Conservation (phyloP, 1,284 basidiomycete species). For the Neotropicomus parvogracilis region DNA sequence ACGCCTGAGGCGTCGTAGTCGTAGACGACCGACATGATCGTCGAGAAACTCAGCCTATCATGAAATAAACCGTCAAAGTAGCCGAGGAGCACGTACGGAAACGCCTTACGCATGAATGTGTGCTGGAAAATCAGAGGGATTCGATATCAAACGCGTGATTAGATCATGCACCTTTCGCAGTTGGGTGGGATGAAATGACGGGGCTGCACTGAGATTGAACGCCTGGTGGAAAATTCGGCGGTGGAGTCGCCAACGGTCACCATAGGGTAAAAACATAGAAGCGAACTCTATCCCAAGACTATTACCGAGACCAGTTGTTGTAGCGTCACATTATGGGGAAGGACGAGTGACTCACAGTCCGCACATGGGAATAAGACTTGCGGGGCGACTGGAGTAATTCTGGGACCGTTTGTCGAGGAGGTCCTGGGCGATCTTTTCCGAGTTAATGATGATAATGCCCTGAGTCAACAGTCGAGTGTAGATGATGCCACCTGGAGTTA, state of each 20-base stretch:
- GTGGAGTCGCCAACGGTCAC: conserved; percentile 29
- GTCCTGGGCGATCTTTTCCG: conserved; percentile 23
- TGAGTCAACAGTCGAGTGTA: conserved; percentile 21
- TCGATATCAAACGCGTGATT: conserved; percentile 10
- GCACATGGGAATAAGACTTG: conserved; percentile 9
- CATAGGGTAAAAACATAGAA: conserved; percentile 23
- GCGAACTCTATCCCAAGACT: conserved; percentile 23
- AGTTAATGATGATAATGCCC: conserved; percentile 23
- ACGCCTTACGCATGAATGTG: conserved; percentile 23
- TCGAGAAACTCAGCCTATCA: conserved; percentile 20
- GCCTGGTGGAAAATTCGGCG: conserved; percentile 30
- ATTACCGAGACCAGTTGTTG: background rate
- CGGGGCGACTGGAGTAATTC: conserved; percentile 25
- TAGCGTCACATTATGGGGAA: background rate
- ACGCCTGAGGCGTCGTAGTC: conserved; percentile 15
- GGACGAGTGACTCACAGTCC: conserved; percentile 16
- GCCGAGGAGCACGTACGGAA: background rate
- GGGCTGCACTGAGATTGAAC: conserved; percentile 17
- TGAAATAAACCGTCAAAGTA: background rate
- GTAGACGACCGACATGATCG: conserved; percentile 26
- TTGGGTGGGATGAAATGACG: conserved; percentile 23
- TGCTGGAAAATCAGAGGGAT: conserved; percentile 2
- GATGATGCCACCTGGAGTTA: conserved; percentile 18
- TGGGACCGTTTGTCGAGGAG: conserved; percentile 21
- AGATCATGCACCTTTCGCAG: conserved; percentile 22